A percentile compares a stretch with the other conserved stretches of the same genome.
phyloP scores from a whole-genome alignment of 495 filamentous ascomycete genomes.

The Xylaria scruposa region DNA sequence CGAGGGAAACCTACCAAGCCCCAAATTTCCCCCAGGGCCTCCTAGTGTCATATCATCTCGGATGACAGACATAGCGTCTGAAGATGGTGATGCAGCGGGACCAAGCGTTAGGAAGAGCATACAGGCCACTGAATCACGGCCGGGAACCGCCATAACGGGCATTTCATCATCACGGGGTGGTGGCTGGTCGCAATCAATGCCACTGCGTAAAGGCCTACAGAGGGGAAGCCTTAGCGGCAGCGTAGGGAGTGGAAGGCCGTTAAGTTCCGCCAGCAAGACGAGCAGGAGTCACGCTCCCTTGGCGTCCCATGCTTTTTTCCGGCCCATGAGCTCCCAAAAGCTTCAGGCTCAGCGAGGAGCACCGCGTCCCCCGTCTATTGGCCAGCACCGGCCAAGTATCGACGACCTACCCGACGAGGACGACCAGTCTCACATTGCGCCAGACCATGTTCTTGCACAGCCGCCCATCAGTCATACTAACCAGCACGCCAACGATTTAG shows the following conservation, averaged over 20 bases:
- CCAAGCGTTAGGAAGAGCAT: constrained; percentile 42
- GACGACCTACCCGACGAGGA: constrained; percentile 48
- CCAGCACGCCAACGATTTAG: constrained; percentile 48
- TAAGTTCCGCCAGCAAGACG: constrained; percentile 71
- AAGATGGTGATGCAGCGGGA: constrained; percentile 52
- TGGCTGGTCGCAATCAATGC: constrained; percentile 57
- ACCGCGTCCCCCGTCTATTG: constrained; percentile 46
- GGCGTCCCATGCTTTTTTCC: constrained; percentile 89
- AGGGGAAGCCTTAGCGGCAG: constrained; percentile 50
- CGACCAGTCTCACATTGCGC: constrained; percentile 40
- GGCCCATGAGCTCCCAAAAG: constrained; percentile 95
- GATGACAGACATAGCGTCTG: constrained; percentile 78
- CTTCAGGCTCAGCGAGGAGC: constrained; percentile 86
- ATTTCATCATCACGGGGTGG: constrained; percentile 55
- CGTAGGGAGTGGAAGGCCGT: constrained; percentile 59
- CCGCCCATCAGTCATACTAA: constrained; percentile 49
- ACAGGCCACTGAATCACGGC: constrained; percentile 56
- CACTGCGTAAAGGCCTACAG: constrained; percentile 52
- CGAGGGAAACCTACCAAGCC: constrained; percentile 48
- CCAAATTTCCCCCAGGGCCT: constrained; percentile 51
- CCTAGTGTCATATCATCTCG: constrained; percentile 81
- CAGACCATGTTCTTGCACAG: constrained; percentile 57
- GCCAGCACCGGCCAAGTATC: constrained; percentile 45
- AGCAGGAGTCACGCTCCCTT: constrained; percentile 90
- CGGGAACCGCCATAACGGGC: constrained; percentile 55